Conservation (phyloP, 495 filamentous ascomycete species). For the Coniosporium apollinis region DNA sequence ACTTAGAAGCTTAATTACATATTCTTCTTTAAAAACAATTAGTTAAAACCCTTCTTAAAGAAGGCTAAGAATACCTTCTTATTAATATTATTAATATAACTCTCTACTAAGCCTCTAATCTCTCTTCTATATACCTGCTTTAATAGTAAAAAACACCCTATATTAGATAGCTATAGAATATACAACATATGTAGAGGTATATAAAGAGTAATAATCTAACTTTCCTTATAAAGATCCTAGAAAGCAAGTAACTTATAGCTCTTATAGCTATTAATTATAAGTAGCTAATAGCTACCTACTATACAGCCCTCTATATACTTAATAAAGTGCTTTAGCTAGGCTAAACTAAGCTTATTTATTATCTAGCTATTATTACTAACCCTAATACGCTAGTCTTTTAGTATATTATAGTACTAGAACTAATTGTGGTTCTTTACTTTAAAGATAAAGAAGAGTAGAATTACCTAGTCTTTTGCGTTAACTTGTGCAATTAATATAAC, state of each 20-base stretch:
- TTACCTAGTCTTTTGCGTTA: not conserved
- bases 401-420: not conserved
- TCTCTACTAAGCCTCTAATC: too few relatives aligned
- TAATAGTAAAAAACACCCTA: too few relatives aligned
- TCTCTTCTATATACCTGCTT: too few relatives aligned
- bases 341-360: not conserved
- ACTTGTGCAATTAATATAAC: constrained; percentile 3
- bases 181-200: too few relatives aligned
- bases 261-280: not conserved
- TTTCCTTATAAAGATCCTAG: too few relatives aligned
- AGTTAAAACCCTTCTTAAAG: too few relatives aligned
- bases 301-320: not conserved
- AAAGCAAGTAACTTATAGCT: too few relatives aligned
- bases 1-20: constrained; percentile 8
- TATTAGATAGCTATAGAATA: too few relatives aligned
- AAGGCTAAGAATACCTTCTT: too few relatives aligned
- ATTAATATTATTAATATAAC: too few relatives aligned
- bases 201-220: too few relatives aligned
- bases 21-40: too few relatives aligned
- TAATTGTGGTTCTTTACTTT: not conserved
- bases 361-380: not conserved
- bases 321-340: not conserved
- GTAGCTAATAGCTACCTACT: not conserved
- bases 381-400: not conserved
- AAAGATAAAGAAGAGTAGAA: constrained; percentile 4